Base-by-base conservation (phyloP, 768 basidiomycete species). In the Suillus plorans region DNA sequence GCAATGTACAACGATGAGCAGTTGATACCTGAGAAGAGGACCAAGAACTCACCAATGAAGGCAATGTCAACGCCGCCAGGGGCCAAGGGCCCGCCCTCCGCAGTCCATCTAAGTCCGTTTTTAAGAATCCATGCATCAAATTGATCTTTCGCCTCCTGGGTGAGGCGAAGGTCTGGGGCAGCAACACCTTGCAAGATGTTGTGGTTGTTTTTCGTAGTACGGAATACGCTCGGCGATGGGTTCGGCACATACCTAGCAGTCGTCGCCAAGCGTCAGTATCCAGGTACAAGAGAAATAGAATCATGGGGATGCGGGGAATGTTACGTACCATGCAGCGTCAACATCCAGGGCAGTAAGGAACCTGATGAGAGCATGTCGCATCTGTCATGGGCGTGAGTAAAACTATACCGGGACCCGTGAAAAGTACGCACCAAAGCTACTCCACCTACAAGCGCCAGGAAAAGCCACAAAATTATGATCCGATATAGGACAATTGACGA, bases 171-270 rank as follows among this genome's bases (percentile, higher is more conserved):
- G 65, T 86, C 86, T 10, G 90, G 88, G 14, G 87, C 78, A 2
- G 95, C 91, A 60, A 97, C 95, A 67, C 95, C 95, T 86, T 97
- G 95, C 28, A 97, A 82, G 73, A 93, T 94, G 79, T 94, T 94
- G 85, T 94, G 92, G 81, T 94, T 94, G 92, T 94, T 93, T 83
- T 92, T 92, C 68, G 94, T 96, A 66, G 91, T 94, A 68, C 94
- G 88, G 85, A 96, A 97, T 45, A 97, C 92, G 67, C 85, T 86
- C 1, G 95, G 94, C 55, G 93, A 89, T 28, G 92, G 91, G 80
- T 93, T 94, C 56, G 91, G 92, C 39, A 94, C 91, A 78, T 93
- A 93, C 90, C 90, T 91, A 67, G 57, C 55, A 56, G 57, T 36
- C 34, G 53, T 59, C 16, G 41, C 14, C 56, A 61, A 50, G 68